These are phyloP conservation scores for Nematodospora valgi DNA, from an alignment of 805 yeast species.

Conservation along the genomic window DNA sequence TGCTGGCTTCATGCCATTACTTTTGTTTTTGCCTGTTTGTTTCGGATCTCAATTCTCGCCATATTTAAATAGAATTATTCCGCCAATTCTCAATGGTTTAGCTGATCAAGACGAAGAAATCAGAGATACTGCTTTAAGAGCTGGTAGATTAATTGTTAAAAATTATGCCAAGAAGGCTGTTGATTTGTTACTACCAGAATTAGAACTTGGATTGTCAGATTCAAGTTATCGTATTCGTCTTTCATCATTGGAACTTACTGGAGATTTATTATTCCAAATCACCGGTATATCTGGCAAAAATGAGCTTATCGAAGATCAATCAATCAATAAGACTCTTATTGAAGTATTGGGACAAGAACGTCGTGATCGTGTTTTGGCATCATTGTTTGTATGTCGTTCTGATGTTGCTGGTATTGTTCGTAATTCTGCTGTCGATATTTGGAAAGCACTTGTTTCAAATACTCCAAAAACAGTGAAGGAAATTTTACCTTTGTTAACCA, in stretches of 20 bases:
- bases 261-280: conserved; percentile 90
- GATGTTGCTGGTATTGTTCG: conserved; percentile 87
- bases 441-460: conserved; percentile 95
- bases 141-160: conserved; percentile 87
- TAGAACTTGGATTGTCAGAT: conserved; percentile 86
- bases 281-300: conserved; percentile 83
- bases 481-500: conserved; percentile 79
- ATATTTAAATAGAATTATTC: conserved; percentile 77
- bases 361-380: conserved; percentile 79
- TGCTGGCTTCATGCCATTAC: conserved; percentile 88
- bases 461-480: conserved; percentile 94
- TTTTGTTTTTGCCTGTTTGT: conserved; percentile 88
- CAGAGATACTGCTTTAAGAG: conserved; percentile 84
- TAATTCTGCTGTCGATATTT: conserved; percentile 84
- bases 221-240: conserved; percentile 80
- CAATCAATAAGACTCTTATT: conserved; percentile 60
- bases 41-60: conserved; percentile 92
- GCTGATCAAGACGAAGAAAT: conserved; percentile 88
- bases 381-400: conserved; percentile 91
- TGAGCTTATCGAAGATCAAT: conserved; percentile 61
- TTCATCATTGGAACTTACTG: conserved; percentile 91
- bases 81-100: conserved; percentile 87
- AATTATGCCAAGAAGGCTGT: conserved; percentile 92
- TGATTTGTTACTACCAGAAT: conserved; percentile 88
- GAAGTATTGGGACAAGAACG: conserved; percentile 84